A percentile compares a stretch with the other conserved stretches of the same genome.
Evolutionary conservation across 2,329 filamentous ascomycete genomes (phyloP).

Genomic region (Aquanectria penicillioides): DNA sequence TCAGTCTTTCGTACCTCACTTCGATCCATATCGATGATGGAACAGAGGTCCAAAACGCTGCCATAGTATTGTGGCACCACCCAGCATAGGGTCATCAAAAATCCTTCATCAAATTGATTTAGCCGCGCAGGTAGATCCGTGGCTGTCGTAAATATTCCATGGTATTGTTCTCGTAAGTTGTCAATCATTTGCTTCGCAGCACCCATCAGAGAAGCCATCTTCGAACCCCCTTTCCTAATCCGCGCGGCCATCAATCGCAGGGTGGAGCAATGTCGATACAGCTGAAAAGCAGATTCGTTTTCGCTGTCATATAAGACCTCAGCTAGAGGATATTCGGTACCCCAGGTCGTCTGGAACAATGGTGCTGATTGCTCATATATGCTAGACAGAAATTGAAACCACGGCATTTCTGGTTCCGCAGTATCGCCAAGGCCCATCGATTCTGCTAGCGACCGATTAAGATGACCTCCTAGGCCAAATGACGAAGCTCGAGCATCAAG

Average conservation of each 20-base stretch:
- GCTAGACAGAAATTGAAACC: background rate
- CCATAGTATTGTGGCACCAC: background rate
- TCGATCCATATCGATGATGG: background rate
- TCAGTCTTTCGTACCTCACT: background rate
- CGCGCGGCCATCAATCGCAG: background rate
- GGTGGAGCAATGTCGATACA: constrained; percentile 1
- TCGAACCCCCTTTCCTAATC: background rate
- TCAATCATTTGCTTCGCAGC: background rate
- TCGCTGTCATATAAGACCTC: background rate
- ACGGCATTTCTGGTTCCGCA: background rate
- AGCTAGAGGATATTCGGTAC: background rate
- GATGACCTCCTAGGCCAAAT: background rate
- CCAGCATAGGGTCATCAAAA: constrained; percentile 2
- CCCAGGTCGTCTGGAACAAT: background rate
- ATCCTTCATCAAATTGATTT: background rate
- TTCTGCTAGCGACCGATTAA: background rate
- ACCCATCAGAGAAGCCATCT: background rate
- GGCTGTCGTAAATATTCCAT: background rate
- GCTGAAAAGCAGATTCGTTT: background rate
- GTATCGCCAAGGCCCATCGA: background rate
- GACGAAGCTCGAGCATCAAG: background rate
- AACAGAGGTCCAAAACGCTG: background rate
- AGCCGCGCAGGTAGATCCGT: background rate
- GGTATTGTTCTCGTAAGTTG: background rate
- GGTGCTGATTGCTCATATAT: constrained; percentile 5